Base-by-base conservation (phyloP, 1,139 yeast species). In the Saccharomyces uvarum region DNA sequence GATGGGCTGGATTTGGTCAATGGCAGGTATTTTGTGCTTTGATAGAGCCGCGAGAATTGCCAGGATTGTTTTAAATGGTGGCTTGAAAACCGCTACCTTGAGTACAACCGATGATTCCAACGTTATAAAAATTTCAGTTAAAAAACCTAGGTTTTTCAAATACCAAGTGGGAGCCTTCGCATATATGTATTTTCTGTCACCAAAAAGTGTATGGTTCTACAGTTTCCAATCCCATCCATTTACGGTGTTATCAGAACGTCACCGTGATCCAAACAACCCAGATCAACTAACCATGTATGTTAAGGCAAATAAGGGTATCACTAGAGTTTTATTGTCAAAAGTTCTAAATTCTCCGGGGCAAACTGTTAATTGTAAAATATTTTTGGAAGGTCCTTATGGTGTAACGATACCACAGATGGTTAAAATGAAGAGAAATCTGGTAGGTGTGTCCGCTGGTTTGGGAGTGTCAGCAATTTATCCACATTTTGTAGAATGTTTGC, bases 171-270 rank as follows among this genome's bases (percentile, higher is more conserved):
- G 88, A n/a, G 83, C 84, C 19, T 84, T 79, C 65, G 83, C 81
- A 0, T 85, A 76, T 62, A 70, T 85, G 51, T 82, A 84, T 64
- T 77, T 83, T 54, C 66, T 79, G 49, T 69, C 75, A 47, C 75
- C 81, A 47, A 65, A 59, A 7, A 77, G 58, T 50, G 59, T 67
- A 75, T 81, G 61, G 84, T 84, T 62, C 48, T 63, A 61, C 47
- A 56, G 61, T 19, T 85, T 80, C 77, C 89, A 85, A 64, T 79
- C 85, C 0, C 90, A 85, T 65, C 90, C 90, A 0, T 84, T 84
- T 61, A 81, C 88, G 0, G 75, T 81, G 8, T 73, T 81, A 13
- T 54, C 60, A 26, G 57, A 62, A 11, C 63, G 67, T 5, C 56
- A 59, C 21, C 70, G 50, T 5, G 60, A 70, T 57, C 63, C 67